Conservation (phyloP, 768 basidiomycete species). For the Suillus lakei region DNA sequence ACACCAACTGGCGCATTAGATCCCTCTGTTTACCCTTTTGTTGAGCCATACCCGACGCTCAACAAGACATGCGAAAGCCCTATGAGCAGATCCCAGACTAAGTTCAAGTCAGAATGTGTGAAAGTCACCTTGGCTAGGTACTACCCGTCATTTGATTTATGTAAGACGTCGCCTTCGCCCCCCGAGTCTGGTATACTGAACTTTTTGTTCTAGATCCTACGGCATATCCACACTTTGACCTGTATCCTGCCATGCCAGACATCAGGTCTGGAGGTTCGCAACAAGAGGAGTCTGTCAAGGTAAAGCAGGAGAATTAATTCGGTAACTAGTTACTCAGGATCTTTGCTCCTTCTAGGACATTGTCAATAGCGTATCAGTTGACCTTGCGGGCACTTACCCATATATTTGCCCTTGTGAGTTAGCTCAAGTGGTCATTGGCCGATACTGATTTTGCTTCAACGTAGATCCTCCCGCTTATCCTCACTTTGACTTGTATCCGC, state of each 20-base stretch:
- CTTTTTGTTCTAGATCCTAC: conserved; percentile 25
- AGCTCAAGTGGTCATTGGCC: not conserved
- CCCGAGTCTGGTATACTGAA: conserved; percentile 1
- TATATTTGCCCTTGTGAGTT: conserved; percentile 12
- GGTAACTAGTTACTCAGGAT: not conserved
- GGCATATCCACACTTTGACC: conserved; percentile 42
- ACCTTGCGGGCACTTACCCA: conserved; percentile 7
- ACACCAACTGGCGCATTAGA: conserved; percentile 13
- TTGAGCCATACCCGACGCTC: conserved; percentile 17
- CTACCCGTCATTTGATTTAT: conserved; percentile 29
- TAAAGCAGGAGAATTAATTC: not conserved
- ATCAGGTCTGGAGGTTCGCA: not conserved
- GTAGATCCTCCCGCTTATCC: conserved; percentile 32
- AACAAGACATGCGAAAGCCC: conserved; percentile 1
- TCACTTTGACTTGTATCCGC: conserved; percentile 39
- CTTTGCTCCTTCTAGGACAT: not conserved
- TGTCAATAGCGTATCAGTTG: conserved; percentile 2
- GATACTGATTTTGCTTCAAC: not conserved
- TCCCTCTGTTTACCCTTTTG: conserved; percentile 21
- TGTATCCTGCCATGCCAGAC: conserved; percentile 18
- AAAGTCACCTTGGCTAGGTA: conserved; percentile 7
- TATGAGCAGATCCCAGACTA: conserved; percentile 3
- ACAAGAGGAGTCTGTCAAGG: not conserved
- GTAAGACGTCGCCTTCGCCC: conserved; percentile 17
- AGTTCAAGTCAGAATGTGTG: not conserved